Evolutionary conservation across 768 basidiomycete genomes (phyloP), one percentile per base, ranked within the genome.

Genomic region (Phaffia australis): DNA sequence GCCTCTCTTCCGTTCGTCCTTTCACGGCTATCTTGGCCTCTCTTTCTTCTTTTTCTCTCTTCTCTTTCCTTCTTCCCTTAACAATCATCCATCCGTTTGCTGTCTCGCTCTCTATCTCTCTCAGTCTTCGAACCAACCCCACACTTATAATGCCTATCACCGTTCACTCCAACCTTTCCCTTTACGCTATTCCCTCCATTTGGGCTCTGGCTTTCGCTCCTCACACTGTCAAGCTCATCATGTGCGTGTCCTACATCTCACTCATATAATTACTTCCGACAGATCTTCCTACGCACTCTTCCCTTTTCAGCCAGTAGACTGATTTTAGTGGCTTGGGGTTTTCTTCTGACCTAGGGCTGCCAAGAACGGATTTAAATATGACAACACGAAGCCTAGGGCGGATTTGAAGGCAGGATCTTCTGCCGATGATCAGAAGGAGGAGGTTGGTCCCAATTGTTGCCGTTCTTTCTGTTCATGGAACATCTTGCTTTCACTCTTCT

Each of bases 121-220:
- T 23, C 57, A 58, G 57, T 46, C 57, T 29, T 30, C 57, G 3
- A 29, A 32, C 0, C 32, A 32, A 21, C n/a, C 57, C 6, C 32
- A 35, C 32, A 32, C 57, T 46, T 58, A 58, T 32, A n/a, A 32
- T n/a, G 32, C 57, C 57, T 58, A 58, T 35, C 57, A 58, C 57
- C 14, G 59, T 61, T 46, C 65, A 66, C 65, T 66, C 65, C 51
- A 66, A 66, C 65, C 65, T 66, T 23, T 66, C 65, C 7, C 65
- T 66, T 16, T 66, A 30, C 42, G 65, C 65, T n/a, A 51, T 66
- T 30, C 65, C 65, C 5, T 32, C 60, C 18, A 60, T 61, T 11
- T 67, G 63, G 56, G 3, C 25, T 19, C 29, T 63, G 2, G 60
- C 60, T 25, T 63, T 67, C 60, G 21, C 56, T 8, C 66, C 66